phyloP scores from a whole-genome alignment of 164 flowering plant genomes.

The Piper betle region DNA sequence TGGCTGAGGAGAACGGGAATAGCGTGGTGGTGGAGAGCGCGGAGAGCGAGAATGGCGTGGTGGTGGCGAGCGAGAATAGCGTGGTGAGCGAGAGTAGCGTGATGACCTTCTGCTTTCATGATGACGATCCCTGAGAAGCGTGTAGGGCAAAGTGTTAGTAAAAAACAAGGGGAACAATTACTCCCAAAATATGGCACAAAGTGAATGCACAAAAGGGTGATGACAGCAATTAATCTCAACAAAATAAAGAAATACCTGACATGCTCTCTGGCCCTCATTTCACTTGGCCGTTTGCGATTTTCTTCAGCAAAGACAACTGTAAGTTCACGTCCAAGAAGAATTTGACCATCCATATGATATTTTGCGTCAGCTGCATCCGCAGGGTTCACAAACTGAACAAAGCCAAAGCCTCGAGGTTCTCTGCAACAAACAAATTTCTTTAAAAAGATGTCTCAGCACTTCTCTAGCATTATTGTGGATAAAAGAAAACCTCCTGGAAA shows the following conservation, averaged over 20 bases:
- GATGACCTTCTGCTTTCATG: constrained; percentile 28
- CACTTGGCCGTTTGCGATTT: constrained; percentile 70
- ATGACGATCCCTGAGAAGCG: constrained; percentile 13
- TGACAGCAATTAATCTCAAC: neutral
- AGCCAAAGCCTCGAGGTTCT: constrained; percentile 92
- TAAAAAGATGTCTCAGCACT: neutral
- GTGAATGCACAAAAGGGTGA: too few species aligned
- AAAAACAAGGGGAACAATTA: neutral
- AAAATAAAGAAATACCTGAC: constrained; percentile 22
- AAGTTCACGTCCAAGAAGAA: constrained; percentile 72
- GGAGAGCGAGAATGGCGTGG: too few species aligned
- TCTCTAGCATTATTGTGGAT: neutral
- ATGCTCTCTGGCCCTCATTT: constrained; percentile 88
- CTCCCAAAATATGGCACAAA: neutral
- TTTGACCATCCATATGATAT: constrained; percentile 83
- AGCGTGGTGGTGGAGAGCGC: neutral
- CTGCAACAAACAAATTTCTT: constrained; percentile 18
- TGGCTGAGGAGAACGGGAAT: constrained; percentile 4
- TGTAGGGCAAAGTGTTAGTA: too few species aligned
- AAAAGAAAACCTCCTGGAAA: neutral
- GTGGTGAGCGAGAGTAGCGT: neutral
- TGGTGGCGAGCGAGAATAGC: too few species aligned
- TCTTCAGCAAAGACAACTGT: constrained; percentile 97
- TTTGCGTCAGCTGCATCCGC: constrained; percentile 95
- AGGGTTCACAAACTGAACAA: constrained; percentile 80